Conservation (phyloP, 192 early-diverging fungal genomes). For the Coemansia sp. region DNA sequence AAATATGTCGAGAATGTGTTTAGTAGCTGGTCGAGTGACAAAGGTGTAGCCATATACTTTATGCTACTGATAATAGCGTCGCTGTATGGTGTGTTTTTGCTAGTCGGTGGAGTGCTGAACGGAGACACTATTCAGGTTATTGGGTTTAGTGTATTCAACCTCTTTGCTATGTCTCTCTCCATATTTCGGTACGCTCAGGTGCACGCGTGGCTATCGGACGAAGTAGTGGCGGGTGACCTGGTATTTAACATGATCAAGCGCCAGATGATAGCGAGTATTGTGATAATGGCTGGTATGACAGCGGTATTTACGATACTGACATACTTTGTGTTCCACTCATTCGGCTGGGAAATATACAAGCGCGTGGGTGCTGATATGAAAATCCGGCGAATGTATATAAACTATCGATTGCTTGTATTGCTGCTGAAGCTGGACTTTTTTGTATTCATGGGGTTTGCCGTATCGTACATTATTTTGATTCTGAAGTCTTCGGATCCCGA, state of each 20-base stretch:
- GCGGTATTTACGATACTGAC: conserved; percentile 38
- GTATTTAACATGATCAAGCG: conserved; percentile 23
- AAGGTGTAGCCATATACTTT: conserved; percentile 55
- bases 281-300: conserved; percentile 32
- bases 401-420: conserved; percentile 52
- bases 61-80: conserved; percentile 42
- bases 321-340: conserved; percentile 53
- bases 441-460: conserved; percentile 51
- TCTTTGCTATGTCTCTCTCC: conserved; percentile 49
- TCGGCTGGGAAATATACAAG: conserved; percentile 60
- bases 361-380: conserved; percentile 57
- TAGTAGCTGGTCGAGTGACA: conserved; percentile 49
- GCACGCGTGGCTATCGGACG: conserved; percentile 26
- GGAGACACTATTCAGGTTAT: conserved; percentile 54
- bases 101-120: conserved; percentile 45
- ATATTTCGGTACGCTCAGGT: conserved; percentile 54
- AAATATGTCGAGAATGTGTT: conserved; percentile 49
- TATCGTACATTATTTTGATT: conserved; percentile 63
- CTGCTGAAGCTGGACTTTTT: conserved; percentile 56
- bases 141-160: conserved; percentile 48
- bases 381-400: conserved; percentile 56
- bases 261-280: conserved; percentile 40
- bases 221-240: conserved; percentile 9
- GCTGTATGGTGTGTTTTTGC: conserved; percentile 42
- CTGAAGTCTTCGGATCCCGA: conserved; percentile 51